Evolutionary conservation across 495 filamentous ascomycete species (phyloP).

Genomic region (Lepidopterella palustris): DNA sequence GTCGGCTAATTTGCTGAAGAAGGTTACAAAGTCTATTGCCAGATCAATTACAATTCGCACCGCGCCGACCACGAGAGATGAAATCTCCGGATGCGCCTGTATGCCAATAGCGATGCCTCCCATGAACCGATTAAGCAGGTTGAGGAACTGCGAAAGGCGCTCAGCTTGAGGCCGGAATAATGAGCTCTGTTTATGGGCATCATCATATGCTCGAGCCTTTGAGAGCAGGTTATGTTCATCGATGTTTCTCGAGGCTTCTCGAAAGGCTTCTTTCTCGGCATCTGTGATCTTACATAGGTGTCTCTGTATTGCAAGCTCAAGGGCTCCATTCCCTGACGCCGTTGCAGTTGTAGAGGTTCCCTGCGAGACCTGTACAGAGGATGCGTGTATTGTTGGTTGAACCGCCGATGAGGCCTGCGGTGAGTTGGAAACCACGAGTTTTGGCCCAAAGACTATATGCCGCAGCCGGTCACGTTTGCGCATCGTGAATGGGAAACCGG

Average conservation of each 20-base stretch:
- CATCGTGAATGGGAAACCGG: neutral
- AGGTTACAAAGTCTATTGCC: constrained; percentile 10
- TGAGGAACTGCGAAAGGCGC: constrained; percentile 1
- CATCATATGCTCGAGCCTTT: neutral
- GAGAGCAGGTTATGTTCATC: constrained; percentile 1
- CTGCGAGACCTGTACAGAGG: neutral
- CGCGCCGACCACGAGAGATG: constrained; percentile 5
- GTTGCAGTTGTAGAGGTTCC: neutral
- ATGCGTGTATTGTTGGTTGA: neutral
- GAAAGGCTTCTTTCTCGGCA: constrained; percentile 10
- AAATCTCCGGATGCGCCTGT: constrained; percentile 7
- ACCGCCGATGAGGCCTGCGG: neutral
- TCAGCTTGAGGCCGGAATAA: constrained; percentile 4
- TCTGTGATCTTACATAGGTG: constrained; percentile 4
- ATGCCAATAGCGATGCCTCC: constrained; percentile 2
- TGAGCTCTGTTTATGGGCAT: constrained; percentile 5
- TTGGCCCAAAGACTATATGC: neutral
- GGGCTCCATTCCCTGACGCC: neutral
- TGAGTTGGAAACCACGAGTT: neutral
- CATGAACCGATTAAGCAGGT: constrained; percentile 7
- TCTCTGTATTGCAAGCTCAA: constrained; percentile 6
- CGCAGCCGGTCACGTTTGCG: neutral
- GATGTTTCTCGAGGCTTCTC: neutral
- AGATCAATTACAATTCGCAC: constrained; percentile 5
- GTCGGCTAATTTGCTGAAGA: constrained; percentile 12